Evolutionary conservation across 352 stramenopile species (phyloP).

Genomic region (Phytophthora europaea): DNA sequence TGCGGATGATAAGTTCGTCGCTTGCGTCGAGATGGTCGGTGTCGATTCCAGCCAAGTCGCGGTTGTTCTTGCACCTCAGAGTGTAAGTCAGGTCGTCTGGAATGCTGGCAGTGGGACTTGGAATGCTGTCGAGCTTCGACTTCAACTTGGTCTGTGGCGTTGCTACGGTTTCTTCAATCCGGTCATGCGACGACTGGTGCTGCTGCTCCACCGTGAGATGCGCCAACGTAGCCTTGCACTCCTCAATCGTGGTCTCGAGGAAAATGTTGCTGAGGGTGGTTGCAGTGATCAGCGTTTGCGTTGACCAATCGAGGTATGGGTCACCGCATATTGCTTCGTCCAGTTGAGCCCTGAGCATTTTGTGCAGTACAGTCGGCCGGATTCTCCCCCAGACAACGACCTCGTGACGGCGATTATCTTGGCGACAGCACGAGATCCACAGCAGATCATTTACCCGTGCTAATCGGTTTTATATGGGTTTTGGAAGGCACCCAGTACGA

Average conservation of each 20-base stretch:
- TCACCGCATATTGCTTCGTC: conserved; percentile 8
- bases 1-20: conserved; percentile 12
- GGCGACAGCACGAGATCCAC: conserved; percentile 17
- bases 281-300: conserved; percentile 24
- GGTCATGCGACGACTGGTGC: conserved; percentile 23
- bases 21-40: not conserved
- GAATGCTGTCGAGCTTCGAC: conserved; percentile 6
- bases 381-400: conserved; percentile 38
- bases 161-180: not conserved
- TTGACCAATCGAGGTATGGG: conserved; percentile 16
- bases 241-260: conserved; percentile 19
- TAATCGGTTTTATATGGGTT: too few relatives aligned
- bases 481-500: too few relatives aligned
- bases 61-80: not conserved
- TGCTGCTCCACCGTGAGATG: conserved; percentile 25
- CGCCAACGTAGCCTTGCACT: conserved; percentile 30
- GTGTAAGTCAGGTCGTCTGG: conserved; percentile 6
- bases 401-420: conserved; percentile 16
- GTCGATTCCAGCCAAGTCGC: not conserved
- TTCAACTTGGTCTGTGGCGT: not conserved
- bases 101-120: conserved; percentile 12
- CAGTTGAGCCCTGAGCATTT: conserved; percentile 15
- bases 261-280: conserved; percentile 28
- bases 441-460: conserved; percentile 32
- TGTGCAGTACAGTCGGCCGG: conserved; percentile 30